Percentiles rank a stretch among this genome's conserved stretches.
Evolutionary conservation across 805 yeast species (phyloP).

Genomic region (Kazachstania martiniae): DNA sequence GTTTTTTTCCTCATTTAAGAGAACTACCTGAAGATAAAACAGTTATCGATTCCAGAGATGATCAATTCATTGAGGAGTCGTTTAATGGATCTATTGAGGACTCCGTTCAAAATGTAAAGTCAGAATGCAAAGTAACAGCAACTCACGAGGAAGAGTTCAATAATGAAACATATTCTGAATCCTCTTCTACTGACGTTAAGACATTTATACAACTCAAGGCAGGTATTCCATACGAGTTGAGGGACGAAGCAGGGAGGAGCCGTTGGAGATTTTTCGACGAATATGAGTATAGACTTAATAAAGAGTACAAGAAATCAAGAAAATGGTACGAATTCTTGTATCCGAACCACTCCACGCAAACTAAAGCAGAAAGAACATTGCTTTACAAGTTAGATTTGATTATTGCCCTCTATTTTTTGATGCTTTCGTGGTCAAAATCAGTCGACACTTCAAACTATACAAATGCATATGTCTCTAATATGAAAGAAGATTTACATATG

Average conservation of each 20-base stretch:
- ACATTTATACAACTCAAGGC: conserved; percentile 10
- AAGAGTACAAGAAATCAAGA: conserved; percentile 23
- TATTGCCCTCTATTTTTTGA: conserved; percentile 44
- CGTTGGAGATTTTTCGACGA: conserved; percentile 43
- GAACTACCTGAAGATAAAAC: conserved; percentile 9
- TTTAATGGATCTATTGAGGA: neutral
- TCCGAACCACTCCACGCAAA: conserved; percentile 26
- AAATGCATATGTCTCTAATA: conserved; percentile 58
- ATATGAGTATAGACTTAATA: conserved; percentile 37
- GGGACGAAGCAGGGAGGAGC: conserved; percentile 31
- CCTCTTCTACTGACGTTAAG: neutral
- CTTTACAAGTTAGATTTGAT: conserved; percentile 45
- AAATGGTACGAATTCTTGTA: conserved; percentile 27
- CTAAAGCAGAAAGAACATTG: conserved; percentile 36
- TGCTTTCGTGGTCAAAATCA: conserved; percentile 59
- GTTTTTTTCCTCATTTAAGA: conserved; percentile 20
- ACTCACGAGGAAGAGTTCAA: neutral
- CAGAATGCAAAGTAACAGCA: neutral
- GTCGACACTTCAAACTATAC: conserved; percentile 50
- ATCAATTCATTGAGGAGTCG: neutral
- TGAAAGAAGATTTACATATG: conserved; percentile 49
- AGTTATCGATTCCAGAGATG: neutral
- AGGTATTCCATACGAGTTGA: conserved; percentile 29
- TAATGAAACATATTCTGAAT: neutral
- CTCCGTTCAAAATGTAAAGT: neutral